phyloP scores from a whole-genome alignment of 768 basidiomycete species.

The Polyporus arcularius region DNA sequence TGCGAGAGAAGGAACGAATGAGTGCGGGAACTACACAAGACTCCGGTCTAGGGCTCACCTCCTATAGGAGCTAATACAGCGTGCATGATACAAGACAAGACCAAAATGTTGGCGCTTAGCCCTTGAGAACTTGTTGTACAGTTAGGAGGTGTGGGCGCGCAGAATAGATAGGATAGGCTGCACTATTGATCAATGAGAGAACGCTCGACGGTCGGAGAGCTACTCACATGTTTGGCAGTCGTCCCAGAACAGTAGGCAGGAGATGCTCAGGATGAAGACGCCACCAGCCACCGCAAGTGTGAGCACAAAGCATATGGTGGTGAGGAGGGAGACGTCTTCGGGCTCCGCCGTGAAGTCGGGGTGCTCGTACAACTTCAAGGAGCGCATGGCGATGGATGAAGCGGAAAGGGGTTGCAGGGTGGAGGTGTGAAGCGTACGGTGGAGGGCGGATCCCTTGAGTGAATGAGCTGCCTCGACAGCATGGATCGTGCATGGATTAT shows the following conservation, averaged over 20 bases:
- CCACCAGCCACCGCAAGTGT: constrained; percentile 23
- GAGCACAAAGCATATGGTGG: constrained; percentile 29
- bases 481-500: not conserved
- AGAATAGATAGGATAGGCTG: constrained; percentile 14
- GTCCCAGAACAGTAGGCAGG: constrained; percentile 25
- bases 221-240: constrained; percentile 26
- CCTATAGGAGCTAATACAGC: too few relatives aligned
- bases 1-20: not conserved
- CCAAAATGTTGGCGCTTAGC: not conserved
- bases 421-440: not conserved
- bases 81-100: not conserved
- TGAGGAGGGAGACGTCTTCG: constrained; percentile 26
- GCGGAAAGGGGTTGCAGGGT: not conserved
- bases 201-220: too few relatives aligned
- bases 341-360: constrained; percentile 23
- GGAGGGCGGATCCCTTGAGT: not conserved
- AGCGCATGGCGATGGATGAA: constrained; percentile 12
- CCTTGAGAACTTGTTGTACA: constrained; percentile 14
- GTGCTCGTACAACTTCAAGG: constrained; percentile 24
- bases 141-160: constrained; percentile 16
- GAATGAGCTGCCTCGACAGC: not conserved
- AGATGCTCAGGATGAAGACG: constrained; percentile 24
- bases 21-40: not conserved
- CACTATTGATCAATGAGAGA: not conserved
- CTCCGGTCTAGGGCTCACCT: too few relatives aligned